Evolutionary conservation across 306 rosid genomes (phyloP).

Genomic region (Sindora glabra): DNA sequence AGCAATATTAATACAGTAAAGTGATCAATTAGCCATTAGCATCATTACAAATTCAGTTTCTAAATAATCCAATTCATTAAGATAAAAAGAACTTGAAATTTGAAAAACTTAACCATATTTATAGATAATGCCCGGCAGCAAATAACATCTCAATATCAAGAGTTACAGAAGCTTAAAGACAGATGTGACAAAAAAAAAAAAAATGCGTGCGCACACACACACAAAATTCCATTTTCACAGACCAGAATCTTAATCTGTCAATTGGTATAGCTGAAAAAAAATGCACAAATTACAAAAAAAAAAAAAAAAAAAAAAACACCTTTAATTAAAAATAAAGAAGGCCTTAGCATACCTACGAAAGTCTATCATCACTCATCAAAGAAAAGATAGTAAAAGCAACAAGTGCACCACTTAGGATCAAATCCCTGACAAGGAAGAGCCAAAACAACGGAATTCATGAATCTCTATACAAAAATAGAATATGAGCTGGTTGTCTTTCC

Average conservation of each 20-base stretch:
- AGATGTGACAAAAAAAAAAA: background rate
- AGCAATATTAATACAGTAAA: background rate
- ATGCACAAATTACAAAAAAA: background rate
- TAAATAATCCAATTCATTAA: background rate
- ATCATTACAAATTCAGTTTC: background rate
- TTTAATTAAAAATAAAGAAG: background rate
- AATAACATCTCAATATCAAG: constrained; percentile 12
- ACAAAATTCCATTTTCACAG: no score
- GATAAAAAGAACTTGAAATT: background rate
- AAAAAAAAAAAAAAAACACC: background rate
- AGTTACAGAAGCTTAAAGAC: background rate
- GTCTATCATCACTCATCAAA: constrained; percentile 33
- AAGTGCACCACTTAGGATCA: constrained; percentile 37
- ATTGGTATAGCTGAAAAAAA: background rate
- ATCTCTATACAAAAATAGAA: constrained; percentile 22
- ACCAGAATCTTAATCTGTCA: constrained; percentile 16
- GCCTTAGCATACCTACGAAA: constrained; percentile 37
- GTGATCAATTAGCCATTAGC: background rate
- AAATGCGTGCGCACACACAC: no score
- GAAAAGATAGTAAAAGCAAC: constrained; percentile 40
- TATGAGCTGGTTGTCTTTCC: constrained; percentile 29
- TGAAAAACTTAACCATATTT: background rate
- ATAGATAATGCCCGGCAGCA: background rate
- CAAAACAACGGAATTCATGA: constrained; percentile 33
- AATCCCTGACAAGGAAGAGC: constrained; percentile 28